Percentiles rank a stretch among this genome's conserved stretches.
These are phyloP conservation scores for Coelastrella sp. DNA, from an alignment of 139 green algal genomes.

Conservation along the genomic window DNA sequence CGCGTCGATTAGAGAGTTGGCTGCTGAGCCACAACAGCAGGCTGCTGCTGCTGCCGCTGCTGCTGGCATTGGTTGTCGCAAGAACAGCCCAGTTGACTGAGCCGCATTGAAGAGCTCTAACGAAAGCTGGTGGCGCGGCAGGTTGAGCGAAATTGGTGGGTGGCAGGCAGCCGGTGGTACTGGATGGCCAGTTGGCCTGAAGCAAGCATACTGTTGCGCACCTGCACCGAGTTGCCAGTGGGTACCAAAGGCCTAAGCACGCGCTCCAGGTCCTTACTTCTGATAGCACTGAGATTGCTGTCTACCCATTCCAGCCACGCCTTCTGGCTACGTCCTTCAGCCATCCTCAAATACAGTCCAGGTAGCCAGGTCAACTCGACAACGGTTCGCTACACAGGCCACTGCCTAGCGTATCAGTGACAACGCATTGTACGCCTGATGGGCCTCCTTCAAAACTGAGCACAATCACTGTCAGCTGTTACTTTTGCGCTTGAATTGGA, in stretches of 20 bases:
- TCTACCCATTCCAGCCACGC: slow-evolving; percentile 14
- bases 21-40: no score
- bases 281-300: neutral
- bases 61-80: neutral
- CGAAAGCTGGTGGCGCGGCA: no score
- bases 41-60: neutral
- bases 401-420: no score
- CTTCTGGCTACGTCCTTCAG: neutral
- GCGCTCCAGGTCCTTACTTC: neutral
- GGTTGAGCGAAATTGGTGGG: neutral
- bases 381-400: no score
- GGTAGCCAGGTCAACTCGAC: neutral
- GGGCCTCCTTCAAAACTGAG: no score
- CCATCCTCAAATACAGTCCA: neutral
- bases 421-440: no score
- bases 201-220: neutral
- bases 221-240: slow-evolving; percentile 5
- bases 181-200: neutral
- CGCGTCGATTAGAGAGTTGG: no score
- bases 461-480: neutral
- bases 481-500: neutral
- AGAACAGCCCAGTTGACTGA: no score
- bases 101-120: no score
- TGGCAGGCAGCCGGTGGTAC: neutral
- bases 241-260: slow-evolving; percentile 37